Base-by-base conservation (phyloP, 31 red algal species). In the Porphyra umbilicalis region DNA sequence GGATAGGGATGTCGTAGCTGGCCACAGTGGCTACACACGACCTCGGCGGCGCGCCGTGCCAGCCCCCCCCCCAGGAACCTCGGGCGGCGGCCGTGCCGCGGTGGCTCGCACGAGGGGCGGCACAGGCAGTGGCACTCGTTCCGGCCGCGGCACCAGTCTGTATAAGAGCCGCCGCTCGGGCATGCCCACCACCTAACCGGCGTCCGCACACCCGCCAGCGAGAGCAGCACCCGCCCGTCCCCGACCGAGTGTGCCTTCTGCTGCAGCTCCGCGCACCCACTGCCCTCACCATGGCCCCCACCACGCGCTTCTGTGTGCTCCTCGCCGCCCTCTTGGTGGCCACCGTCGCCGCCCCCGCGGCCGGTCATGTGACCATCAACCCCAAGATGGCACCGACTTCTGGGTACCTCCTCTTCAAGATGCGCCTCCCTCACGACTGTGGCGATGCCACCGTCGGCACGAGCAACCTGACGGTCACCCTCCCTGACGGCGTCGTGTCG, bases 381-480 rank as follows among this genome's bases (percentile, higher is more conserved):
- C 86, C 86, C 9, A 38, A 57, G 35, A 79, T 82, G 39, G 79
- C 79, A 5, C 6, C 34, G 40, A 36, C 75, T 6, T 79, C 74
- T 29, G 80, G 34, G 32, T 39, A 30, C 34, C 30, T 36, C 3
- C 77, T 82, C 9, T 71, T 88, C 57, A 76, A 75, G 44, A 32
- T 88, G 79, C 78, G 79, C 31, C 75, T 88, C 20, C 79, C 79
- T 15, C 86, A 88, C 75, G 86, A 88, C 38, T 88, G 86, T 40
- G 86, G 86, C 31, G 86, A 88, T 33, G 86, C 80, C 1, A 88
- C 86, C 31, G 44, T 88, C 31, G 86, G 86, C 42, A 88, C 86
- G 20, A 82, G 79, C 39, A 88, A 88, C 38, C 77, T 88, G 29
- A 88, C 86, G 20, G 67, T 88, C 44, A 80, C 40, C 13, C 78